Conservation (phyloP, 2,329 filamentous ascomycete genomes). For the Escovopsis sp. region DNA sequence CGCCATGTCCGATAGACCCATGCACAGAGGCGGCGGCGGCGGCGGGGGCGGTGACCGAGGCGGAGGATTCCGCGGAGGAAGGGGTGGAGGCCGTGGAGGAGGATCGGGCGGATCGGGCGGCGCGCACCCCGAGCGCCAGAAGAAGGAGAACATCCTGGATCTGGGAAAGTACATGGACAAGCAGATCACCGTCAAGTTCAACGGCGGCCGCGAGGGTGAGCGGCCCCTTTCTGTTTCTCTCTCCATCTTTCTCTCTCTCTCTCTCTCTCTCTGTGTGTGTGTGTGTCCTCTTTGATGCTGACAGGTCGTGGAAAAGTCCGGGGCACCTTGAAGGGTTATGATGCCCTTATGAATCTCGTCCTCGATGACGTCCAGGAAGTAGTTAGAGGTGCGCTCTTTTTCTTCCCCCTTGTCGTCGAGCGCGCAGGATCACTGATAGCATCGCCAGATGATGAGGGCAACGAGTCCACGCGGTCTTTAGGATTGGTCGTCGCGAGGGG, state of each 20-base stretch:
- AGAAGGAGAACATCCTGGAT: slow-evolving; percentile 98
- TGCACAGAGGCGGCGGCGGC: slow-evolving; percentile 32
- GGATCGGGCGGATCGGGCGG: slow-evolving; percentile 25
- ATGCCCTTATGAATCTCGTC: slow-evolving; percentile 95
- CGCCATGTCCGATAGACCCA: slow-evolving; percentile 36
- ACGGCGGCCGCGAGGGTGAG: slow-evolving; percentile 78
- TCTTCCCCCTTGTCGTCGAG: slow-evolving; percentile 2
- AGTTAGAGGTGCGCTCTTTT: slow-evolving; percentile 50
- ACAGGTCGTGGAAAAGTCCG: slow-evolving; percentile 42
- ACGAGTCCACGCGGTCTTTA: slow-evolving; percentile 64
- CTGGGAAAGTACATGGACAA: slow-evolving; percentile 95
- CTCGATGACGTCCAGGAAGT: slow-evolving; percentile 87
- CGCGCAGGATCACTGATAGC: not conserved
- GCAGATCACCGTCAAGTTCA: slow-evolving; percentile 90
- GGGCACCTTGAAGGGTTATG: slow-evolving; percentile 85
- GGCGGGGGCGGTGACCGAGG: slow-evolving; percentile 25
- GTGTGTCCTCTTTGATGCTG: slow-evolving; percentile 2
- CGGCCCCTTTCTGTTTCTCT: not conserved
- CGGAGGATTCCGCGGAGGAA: slow-evolving; percentile 31
- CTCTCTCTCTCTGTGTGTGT: not conserved
- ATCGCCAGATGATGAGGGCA: slow-evolving; percentile 72
- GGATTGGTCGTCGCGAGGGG: slow-evolving; percentile 84
- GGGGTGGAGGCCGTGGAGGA: slow-evolving; percentile 27
- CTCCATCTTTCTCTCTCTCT: not conserved
- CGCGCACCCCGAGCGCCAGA: slow-evolving; percentile 57